A percentile compares a stretch with the other conserved stretches of the same genome.
phyloP scores from a whole-genome alignment of 768 basidiomycete genomes.

The Paxillus ammoniavirescens region DNA sequence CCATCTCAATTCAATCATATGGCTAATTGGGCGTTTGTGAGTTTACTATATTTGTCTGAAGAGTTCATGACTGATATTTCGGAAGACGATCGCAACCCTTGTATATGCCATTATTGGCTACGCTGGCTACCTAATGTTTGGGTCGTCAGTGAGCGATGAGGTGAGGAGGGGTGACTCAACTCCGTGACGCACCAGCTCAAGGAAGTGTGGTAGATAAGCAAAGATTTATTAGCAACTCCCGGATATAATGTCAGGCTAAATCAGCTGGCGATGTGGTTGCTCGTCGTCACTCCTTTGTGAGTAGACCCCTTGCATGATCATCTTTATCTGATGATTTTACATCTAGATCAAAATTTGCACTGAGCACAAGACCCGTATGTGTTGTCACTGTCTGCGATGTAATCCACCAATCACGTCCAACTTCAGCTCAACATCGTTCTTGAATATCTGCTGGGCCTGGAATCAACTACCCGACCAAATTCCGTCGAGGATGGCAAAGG shows the following conservation, averaged over 20 bases:
- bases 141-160: slow-evolving; percentile 75
- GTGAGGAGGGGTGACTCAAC: slow-evolving; percentile 37
- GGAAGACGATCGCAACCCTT: slow-evolving; percentile 59
- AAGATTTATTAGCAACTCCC: slow-evolving; percentile 69
- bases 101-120: slow-evolving; percentile 69
- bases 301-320: slow-evolving; percentile 24
- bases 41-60: slow-evolving; percentile 22
- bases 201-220: slow-evolving; percentile 60
- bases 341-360: slow-evolving; percentile 79
- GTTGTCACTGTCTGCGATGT: not conserved
- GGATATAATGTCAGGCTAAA: slow-evolving; percentile 76
- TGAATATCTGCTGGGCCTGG: slow-evolving; percentile 73
- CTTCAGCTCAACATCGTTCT: slow-evolving; percentile 75
- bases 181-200: not conserved
- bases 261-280: slow-evolving; percentile 76
- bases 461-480: slow-evolving; percentile 24
- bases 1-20: slow-evolving; percentile 78
- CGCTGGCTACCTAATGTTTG: slow-evolving; percentile 92
- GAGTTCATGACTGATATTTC: not conserved
- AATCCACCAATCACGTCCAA: not conserved
- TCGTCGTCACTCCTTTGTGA: slow-evolving; percentile 76
- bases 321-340: slow-evolving; percentile 13
- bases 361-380: slow-evolving; percentile 76
- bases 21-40: slow-evolving; percentile 84
- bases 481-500: slow-evolving; percentile 28